phyloP scores from a whole-genome alignment of 768 basidiomycete species.

The Flagelloscypha sp. region DNA sequence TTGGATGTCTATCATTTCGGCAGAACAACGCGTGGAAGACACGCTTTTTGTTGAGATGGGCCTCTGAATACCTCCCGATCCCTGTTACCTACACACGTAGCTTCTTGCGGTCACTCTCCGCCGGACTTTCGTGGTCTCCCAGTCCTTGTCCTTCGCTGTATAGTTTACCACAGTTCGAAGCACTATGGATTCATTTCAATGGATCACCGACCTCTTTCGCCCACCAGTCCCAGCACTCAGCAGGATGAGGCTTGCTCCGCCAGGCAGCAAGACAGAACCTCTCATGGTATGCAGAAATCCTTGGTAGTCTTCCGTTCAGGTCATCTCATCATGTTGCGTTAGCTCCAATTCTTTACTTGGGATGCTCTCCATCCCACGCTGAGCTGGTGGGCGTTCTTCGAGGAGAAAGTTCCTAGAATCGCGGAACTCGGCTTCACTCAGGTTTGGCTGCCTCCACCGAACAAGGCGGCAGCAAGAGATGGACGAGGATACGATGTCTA shows the following conservation, averaged over 20 bases:
- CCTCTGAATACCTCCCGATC: too few species aligned
- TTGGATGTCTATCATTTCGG: too few species aligned
- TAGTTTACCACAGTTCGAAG: too few species aligned
- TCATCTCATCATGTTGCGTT: neutral
- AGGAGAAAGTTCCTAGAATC: conserved; percentile 53
- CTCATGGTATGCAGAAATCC: conserved; percentile 9
- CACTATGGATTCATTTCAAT: too few species aligned
- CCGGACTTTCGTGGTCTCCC: too few species aligned
- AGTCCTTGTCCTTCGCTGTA: too few species aligned
- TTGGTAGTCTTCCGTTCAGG: neutral
- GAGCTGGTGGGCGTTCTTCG: conserved; percentile 80
- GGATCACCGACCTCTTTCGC: conserved; percentile 15
- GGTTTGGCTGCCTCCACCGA: conserved; percentile 77
- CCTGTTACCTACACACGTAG: too few species aligned
- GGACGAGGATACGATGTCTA: conserved; percentile 83
- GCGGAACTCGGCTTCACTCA: conserved; percentile 68
- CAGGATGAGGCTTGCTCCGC: conserved; percentile 55
- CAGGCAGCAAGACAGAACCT: conserved; percentile 19
- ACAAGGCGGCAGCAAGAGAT: conserved; percentile 63
- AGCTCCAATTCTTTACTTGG: conserved; percentile 88
- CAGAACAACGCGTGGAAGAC: too few species aligned
- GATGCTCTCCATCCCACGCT: conserved; percentile 44
- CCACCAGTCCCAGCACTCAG: conserved; percentile 35
- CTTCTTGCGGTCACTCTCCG: too few species aligned
- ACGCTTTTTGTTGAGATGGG: too few species aligned